A percentile compares a stretch with the other conserved stretches of the same genome.
Evolutionary conservation across 1,139 yeast species (phyloP).

Genomic region (Debaryomyces sp.): DNA sequence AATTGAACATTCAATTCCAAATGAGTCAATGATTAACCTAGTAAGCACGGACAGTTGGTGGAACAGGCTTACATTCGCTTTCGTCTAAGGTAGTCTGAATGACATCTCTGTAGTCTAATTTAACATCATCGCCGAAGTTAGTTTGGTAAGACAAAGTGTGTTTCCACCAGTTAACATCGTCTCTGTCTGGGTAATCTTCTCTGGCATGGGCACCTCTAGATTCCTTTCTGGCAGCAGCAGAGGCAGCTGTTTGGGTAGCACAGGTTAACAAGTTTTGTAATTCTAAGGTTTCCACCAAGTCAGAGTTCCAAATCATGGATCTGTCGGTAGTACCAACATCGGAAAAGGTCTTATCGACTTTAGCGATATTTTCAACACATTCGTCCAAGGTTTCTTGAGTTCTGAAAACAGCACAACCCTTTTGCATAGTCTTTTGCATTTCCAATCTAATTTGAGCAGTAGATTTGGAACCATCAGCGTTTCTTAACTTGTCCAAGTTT

Average conservation of each 20-base stretch:
- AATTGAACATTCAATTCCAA: slow-evolving; percentile 5
- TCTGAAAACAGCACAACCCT: slow-evolving; percentile 96
- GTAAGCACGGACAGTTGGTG: slow-evolving; percentile 95
- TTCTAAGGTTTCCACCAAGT: slow-evolving; percentile 93
- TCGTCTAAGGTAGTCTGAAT: slow-evolving; percentile 83
- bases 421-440: slow-evolving; percentile 97
- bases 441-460: slow-evolving; percentile 89
- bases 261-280: slow-evolving; percentile 95
- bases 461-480: slow-evolving; percentile 74
- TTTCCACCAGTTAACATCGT: slow-evolving; percentile 96
- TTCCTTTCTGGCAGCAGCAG: slow-evolving; percentile 95
- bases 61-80: slow-evolving; percentile 90
- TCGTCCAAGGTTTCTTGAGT: slow-evolving; percentile 88
- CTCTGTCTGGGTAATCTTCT: slow-evolving; percentile 96
- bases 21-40: slow-evolving; percentile 26
- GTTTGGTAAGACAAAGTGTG: slow-evolving; percentile 94
- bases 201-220: slow-evolving; percentile 99
- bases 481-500: slow-evolving; percentile 86
- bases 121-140: slow-evolving; percentile 68
- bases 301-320: slow-evolving; percentile 98
- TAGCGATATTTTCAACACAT: slow-evolving; percentile 81
- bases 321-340: slow-evolving; percentile 86
- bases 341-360: slow-evolving; percentile 69
- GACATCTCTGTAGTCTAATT: slow-evolving; percentile 85
- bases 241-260: slow-evolving; percentile 92